Percentiles rank a stretch among this genome's conserved stretches.
These are phyloP conservation scores for Penicillium mononematosum DNA, from an alignment of 495 filamentous ascomycete genomes.

Conservation along the genomic window DNA sequence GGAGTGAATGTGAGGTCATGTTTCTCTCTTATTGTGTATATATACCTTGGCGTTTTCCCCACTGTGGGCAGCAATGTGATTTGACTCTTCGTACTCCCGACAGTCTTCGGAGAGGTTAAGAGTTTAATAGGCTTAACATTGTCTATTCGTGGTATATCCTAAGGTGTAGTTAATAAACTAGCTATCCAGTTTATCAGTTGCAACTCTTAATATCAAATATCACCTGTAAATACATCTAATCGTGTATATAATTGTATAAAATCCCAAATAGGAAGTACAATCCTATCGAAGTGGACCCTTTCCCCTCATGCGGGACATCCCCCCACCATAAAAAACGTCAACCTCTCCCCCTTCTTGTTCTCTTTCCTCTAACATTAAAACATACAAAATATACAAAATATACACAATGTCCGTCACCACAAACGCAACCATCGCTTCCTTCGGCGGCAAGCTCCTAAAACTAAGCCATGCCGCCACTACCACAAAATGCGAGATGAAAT, in stretches of 20 bases:
- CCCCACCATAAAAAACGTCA: constrained; percentile 11
- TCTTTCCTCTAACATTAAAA: neutral
- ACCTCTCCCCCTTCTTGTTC: neutral
- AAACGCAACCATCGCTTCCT: constrained; percentile 85
- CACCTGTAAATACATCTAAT: neutral
- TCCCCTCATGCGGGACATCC: constrained; percentile 14
- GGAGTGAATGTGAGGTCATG: constrained; percentile 28
- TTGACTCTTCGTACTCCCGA: constrained; percentile 8
- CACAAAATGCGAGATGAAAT: constrained; percentile 62
- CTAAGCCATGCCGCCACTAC: constrained; percentile 76
- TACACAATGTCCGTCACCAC: constrained; percentile 73
- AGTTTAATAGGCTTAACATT: neutral
- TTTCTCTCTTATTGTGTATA: constrained; percentile 1
- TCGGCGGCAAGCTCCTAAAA: constrained; percentile 94
- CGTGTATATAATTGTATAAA: neutral
- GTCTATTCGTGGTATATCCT: too few species aligned
- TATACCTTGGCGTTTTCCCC: constrained; percentile 15
- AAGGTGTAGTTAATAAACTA: too few species aligned
- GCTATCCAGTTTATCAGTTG: neutral
- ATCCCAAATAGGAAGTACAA: neutral
- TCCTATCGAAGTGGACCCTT: constrained; percentile 7
- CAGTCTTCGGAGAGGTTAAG: too few species aligned
- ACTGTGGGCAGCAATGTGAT: constrained; percentile 23
- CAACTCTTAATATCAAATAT: neutral
- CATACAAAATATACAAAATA: too few species aligned